These are phyloP conservation scores for Fusarium neocosmosporiellum DNA, from an alignment of 2,329 filamentous ascomycete genomes.

Conservation along the genomic window DNA sequence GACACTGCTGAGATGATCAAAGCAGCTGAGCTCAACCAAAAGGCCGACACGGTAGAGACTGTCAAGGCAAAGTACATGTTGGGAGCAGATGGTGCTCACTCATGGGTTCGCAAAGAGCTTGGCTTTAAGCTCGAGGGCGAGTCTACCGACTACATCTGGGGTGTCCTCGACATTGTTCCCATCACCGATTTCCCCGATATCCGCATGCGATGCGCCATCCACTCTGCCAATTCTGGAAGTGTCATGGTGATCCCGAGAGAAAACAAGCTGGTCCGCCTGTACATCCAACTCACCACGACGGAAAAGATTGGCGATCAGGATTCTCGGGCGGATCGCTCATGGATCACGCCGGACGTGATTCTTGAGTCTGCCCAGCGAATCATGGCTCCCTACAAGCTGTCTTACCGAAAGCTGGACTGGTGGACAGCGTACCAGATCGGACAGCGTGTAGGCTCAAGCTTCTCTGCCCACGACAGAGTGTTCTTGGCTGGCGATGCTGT, in stretches of 20 bases:
- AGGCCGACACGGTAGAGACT: slow-evolving; percentile 13
- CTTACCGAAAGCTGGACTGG: slow-evolving; percentile 48
- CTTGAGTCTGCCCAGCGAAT: slow-evolving; percentile 59
- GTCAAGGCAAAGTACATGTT: slow-evolving; percentile 32
- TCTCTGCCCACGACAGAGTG: slow-evolving; percentile 65
- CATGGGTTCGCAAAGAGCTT: slow-evolving; percentile 37
- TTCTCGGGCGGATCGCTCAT: neutral
- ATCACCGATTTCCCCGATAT: slow-evolving; percentile 45
- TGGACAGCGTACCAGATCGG: slow-evolving; percentile 67
- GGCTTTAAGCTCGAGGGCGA: slow-evolving; percentile 43
- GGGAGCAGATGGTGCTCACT: slow-evolving; percentile 43
- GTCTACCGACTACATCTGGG: slow-evolving; percentile 45
- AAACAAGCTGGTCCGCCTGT: slow-evolving; percentile 40
- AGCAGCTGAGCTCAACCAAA: slow-evolving; percentile 18
- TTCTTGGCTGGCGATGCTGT: slow-evolving; percentile 76
- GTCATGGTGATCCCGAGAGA: slow-evolving; percentile 45
- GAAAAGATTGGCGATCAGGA: slow-evolving; percentile 18
- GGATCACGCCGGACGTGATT: slow-evolving; percentile 57
- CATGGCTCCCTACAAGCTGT: slow-evolving; percentile 62
- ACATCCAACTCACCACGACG: slow-evolving; percentile 30
- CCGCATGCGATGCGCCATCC: slow-evolving; percentile 44
- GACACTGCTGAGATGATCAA: slow-evolving; percentile 28
- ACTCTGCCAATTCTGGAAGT: slow-evolving; percentile 34
- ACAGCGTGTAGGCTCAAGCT: slow-evolving; percentile 57
- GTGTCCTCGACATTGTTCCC: slow-evolving; percentile 42